phyloP scores from a whole-genome alignment of 305 asterid genomes.

The Coffea humblotiana region DNA sequence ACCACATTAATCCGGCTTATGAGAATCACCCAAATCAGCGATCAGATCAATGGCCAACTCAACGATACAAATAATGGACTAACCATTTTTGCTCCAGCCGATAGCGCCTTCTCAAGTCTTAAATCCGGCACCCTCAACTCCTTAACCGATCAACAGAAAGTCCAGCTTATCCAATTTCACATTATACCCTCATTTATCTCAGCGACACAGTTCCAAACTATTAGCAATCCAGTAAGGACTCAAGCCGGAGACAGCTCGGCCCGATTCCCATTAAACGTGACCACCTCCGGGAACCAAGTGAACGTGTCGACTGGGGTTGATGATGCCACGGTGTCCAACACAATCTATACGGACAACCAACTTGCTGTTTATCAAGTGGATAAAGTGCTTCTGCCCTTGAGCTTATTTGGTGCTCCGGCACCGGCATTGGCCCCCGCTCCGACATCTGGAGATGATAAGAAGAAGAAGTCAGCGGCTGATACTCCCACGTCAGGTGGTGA shows the following conservation, averaged over 20 bases:
- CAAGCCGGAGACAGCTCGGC: conserved; percentile 41
- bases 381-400: conserved; percentile 49
- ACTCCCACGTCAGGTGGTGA: conserved; percentile 28
- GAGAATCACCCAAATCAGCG: conserved; percentile 32
- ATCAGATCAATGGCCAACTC: conserved; percentile 41
- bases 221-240: conserved; percentile 46
- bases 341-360: conserved; percentile 38
- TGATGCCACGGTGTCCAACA: conserved; percentile 37
- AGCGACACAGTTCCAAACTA: conserved; percentile 43
- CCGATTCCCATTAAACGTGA: conserved; percentile 42
- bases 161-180: conserved; percentile 36
- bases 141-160: conserved; percentile 37
- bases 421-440: conserved; percentile 40
- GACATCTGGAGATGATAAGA: conserved; percentile 4
- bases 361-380: conserved; percentile 45
- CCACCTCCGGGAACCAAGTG: conserved; percentile 45
- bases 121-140: conserved; percentile 41
- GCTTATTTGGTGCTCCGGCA: conserved; percentile 35
- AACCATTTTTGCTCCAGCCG: conserved; percentile 48
- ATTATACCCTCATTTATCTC: conserved; percentile 34
- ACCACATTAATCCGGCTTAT: conserved; percentile 38
- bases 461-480: conserved; percentile 23
- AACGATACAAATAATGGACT: conserved; percentile 44
- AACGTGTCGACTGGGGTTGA: conserved; percentile 43
- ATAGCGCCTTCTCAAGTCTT: conserved; percentile 40